Base-by-base conservation (phyloP, 1,139 yeast genomes). In the Zygotorulaspora mrakii region DNA sequence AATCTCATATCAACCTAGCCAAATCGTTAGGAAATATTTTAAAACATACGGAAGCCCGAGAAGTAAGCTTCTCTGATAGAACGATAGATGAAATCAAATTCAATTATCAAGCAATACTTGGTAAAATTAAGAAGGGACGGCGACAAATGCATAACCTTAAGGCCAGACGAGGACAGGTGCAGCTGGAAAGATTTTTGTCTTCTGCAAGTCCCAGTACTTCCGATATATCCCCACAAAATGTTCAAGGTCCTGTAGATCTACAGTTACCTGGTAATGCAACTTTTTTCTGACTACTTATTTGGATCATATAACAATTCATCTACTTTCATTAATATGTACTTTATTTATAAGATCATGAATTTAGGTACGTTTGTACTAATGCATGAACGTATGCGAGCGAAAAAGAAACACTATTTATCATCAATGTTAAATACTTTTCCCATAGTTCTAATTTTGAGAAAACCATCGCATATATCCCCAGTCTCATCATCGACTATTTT, bases 401-500 rank as follows among this genome's bases (percentile, higher is more conserved):
- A 7, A 9, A n/a, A 24, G 27, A 13, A 18, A 3, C 10, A 17
- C 14, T 12, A 36, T 16, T 21, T 34, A 30, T 26, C 46, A 23
- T 41, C 59, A 1, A 62, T 53, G 26, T 70, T 67, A 37, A 77
- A 57, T 12, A 66, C 62, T 35, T 64, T 60, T 0, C 86, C 88
- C 44, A 54, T 59, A 11, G 69, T 60, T 37, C 73, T 63, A 9
- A 69, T 54, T 14, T 50, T 49, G 37, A 70, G 61, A 42, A 65
- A 73, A 17, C 49, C 54, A 1, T 57, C 54, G 1, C 79, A 74
- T 14, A 69, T 58, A 3, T 59, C 64, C 43, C 73, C 71, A 0
- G 84, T 76, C 48, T 82, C 83, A 37, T 69, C 69, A 37, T 77
- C 73, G 20, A 87, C 73, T 13, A 87, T 81, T 35, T 73, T 71